These are phyloP conservation scores for Malassezia brasiliensis DNA, from an alignment of 1,284 basidiomycete species.

Conservation along the genomic window DNA sequence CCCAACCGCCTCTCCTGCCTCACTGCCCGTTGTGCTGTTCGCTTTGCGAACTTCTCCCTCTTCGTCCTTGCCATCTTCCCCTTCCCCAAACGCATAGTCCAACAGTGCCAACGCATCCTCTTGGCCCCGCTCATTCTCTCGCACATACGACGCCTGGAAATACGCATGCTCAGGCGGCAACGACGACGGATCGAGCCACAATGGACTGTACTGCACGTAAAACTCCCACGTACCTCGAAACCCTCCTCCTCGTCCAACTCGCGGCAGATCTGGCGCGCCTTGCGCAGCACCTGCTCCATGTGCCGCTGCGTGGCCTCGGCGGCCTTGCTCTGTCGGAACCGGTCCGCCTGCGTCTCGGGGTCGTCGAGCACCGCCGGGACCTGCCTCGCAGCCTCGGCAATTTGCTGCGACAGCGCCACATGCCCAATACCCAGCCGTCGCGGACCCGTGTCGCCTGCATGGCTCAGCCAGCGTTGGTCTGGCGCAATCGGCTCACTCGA, in stretches of 20 bases:
- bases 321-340: constrained; percentile 20
- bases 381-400: constrained; percentile 3
- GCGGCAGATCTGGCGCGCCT: constrained; percentile 22
- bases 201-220: constrained; percentile 21
- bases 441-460: constrained; percentile 3
- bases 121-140: constrained; percentile 12
- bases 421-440: constrained; percentile 21
- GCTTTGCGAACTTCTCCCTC: constrained; percentile 13
- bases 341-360: constrained; percentile 1
- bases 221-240: constrained; percentile 5
- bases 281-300: constrained; percentile 13
- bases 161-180: constrained; percentile 7
- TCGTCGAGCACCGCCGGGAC: background rate
- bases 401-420: constrained; percentile 1
- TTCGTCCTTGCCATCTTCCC: constrained; percentile 11
- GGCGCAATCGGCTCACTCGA: constrained; percentile 19
- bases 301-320: constrained; percentile 18
- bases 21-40: background rate
- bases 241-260: constrained; percentile 19
- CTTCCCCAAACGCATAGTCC: constrained; percentile 15
- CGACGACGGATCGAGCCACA: constrained; percentile 25
- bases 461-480: constrained; percentile 27
- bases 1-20: too few species aligned
- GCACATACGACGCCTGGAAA: background rate
- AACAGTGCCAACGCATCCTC: background rate